Evolutionary conservation across 1,284 basidiomycete genomes (phyloP), one percentile per base, ranked within the genome.

Genomic region (Volvariella volvacea): DNA sequence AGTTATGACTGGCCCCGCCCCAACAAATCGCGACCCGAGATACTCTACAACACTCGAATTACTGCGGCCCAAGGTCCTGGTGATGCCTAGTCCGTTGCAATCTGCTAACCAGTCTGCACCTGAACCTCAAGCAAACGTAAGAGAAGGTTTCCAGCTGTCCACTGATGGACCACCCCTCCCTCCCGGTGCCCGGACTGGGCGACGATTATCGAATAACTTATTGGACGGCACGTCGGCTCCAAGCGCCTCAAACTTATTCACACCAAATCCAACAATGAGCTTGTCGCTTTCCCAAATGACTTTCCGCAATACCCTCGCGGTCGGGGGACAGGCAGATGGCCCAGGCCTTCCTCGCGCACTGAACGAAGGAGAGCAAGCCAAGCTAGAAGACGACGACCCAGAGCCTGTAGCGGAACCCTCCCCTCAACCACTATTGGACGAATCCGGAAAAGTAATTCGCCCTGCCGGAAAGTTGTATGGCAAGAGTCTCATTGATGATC

Each of bases 81-180:
- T 90, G 46, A 90, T 90, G 87, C 87, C 87, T 10, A 88, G 85
- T 53, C 87, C 88, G 2, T 64, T 90, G 42, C 88, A 89, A 57
- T 50, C 64, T n/a, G 39, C 63, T 39, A 6, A 4, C n/a, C 34
- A 15, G 6, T 50, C 59, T 28, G 51, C 62, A 43, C 51, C 62
- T 4, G 56, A 61, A 2, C 53, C 65, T 6, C 54, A 56, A 15
- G 55, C 57, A 4, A 63, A 59, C 34, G 56, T 71, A 17, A 65
- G 67, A 36, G 76, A 76, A 41, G 83, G 81, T 12, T 87, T 89
- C 57, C 66, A 79, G 51, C 52, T 76, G 17, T 72, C 80, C 4
- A 66, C 72, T 16, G 81, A 88, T 57, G 83, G 76, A 0, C 74
- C 79, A 39, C 84, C 86, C 25, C 64, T 88, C 17, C 85, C 86